These are phyloP conservation scores for Solanum appendiculatum DNA, from an alignment of 257 asterid genomes.

Conservation along the genomic window DNA sequence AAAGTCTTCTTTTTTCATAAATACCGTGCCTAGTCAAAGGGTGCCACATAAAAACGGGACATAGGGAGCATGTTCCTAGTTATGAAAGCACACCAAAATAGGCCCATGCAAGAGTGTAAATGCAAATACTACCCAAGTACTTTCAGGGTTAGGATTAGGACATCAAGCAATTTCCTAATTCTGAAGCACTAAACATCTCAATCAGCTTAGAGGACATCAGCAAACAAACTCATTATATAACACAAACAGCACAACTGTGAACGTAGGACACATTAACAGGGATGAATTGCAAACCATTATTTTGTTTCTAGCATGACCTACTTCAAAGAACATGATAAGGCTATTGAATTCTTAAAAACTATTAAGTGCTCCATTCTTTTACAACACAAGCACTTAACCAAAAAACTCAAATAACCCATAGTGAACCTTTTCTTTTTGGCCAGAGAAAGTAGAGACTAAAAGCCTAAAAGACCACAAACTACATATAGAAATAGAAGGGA, in stretches of 20 bases:
- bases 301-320: not conserved
- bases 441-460: not conserved
- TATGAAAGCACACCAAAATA: not conserved
- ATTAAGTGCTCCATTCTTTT: not conserved
- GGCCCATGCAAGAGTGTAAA: not conserved
- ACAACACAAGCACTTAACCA: not conserved
- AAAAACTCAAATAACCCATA: not conserved
- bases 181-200: not conserved
- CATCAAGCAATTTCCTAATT: not conserved
- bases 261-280: not conserved
- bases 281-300: not conserved
- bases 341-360: not conserved
- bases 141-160: not conserved
- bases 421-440: not conserved
- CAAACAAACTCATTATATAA: not conserved
- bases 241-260: not conserved
- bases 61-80: not conserved
- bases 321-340: not conserved
- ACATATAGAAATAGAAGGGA: not conserved
- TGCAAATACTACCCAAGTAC: not conserved
- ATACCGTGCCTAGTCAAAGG: too few species aligned
- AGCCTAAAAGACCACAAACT: not conserved
- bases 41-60: too few species aligned
- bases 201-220: not conserved
- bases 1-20: too few species aligned